Evolutionary conservation across 2,329 filamentous ascomycete species (phyloP).

Genomic region (Phaeosphaeria sp.): DNA sequence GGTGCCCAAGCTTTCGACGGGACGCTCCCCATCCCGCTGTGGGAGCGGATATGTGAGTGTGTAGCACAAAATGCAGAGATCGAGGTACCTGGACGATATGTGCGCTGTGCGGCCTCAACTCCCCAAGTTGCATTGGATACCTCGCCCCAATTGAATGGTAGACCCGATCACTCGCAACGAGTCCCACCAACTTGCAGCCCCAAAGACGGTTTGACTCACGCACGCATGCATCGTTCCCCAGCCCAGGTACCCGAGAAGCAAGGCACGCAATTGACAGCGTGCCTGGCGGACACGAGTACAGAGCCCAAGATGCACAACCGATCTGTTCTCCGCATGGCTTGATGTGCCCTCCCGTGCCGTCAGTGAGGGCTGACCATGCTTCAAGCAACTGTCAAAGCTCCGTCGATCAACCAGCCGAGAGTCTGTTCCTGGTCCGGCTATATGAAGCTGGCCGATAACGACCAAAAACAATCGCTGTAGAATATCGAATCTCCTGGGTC

Average conservation of each 20-base stretch:
- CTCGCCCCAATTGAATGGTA: constrained; percentile 29
- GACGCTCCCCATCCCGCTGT: constrained; percentile 23
- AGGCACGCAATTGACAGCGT: constrained; percentile 22
- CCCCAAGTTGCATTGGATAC: background rate
- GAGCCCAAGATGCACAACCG: background rate
- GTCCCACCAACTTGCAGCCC: constrained; percentile 24
- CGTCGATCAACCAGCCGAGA: background rate
- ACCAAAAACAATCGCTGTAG: constrained; percentile 18
- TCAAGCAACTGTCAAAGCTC: background rate
- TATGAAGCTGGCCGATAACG: constrained; percentile 28
- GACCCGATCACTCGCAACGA: constrained; percentile 31
- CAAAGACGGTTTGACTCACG: constrained; percentile 20
- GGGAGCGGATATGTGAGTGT: constrained; percentile 27
- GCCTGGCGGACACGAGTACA: constrained; percentile 21
- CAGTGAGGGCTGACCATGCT: constrained; percentile 29
- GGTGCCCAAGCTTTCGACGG: constrained; percentile 22
- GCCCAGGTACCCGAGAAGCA: constrained; percentile 25
- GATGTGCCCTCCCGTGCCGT: constrained; percentile 25
- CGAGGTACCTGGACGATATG: constrained; percentile 27
- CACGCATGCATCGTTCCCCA: constrained; percentile 19
- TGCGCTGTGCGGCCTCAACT: constrained; percentile 18
- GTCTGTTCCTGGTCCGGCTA: constrained; percentile 20
- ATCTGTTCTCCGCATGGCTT: constrained; percentile 22
- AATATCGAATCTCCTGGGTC: constrained; percentile 8
- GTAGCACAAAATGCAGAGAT: constrained; percentile 27